phyloP scores from a whole-genome alignment of 1,284 basidiomycete genomes.

The Naganishia liquefaciens region DNA sequence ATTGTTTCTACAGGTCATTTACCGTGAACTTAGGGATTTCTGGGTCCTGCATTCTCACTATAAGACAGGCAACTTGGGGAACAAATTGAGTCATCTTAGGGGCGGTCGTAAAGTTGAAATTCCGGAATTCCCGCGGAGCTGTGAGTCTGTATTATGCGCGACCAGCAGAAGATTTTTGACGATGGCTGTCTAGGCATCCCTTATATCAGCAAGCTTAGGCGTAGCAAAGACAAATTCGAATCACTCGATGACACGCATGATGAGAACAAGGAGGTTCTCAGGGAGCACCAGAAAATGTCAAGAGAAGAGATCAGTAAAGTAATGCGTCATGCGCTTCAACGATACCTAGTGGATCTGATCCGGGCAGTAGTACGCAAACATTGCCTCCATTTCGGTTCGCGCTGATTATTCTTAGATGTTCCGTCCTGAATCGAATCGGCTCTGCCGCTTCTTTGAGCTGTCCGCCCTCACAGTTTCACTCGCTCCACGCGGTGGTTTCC shows the following conservation, averaged over 20 bases:
- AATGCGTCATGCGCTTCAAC: slow-evolving; percentile 79
- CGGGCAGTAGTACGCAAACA: slow-evolving; percentile 71
- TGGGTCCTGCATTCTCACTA: slow-evolving; percentile 89
- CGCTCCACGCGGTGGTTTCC: slow-evolving; percentile 75
- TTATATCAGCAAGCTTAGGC: slow-evolving; percentile 67
- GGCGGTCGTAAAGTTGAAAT: slow-evolving; percentile 68
- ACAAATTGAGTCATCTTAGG: slow-evolving; percentile 57
- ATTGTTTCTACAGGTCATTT: slow-evolving; percentile 65
- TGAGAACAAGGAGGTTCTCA: slow-evolving; percentile 42
- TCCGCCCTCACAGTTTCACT: slow-evolving; percentile 83
- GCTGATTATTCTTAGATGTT: slow-evolving; percentile 71
- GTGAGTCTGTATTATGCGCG: slow-evolving; percentile 43
- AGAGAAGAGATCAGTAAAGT: slow-evolving; percentile 73
- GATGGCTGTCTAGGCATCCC: slow-evolving; percentile 64
- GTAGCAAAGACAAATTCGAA: slow-evolving; percentile 24
- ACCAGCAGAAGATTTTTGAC: background rate
- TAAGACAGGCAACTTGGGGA: slow-evolving; percentile 72
- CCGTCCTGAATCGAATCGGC: slow-evolving; percentile 85
- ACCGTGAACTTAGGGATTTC: slow-evolving; percentile 92
- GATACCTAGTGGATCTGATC: slow-evolving; percentile 85
- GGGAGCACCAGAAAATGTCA: slow-evolving; percentile 58
- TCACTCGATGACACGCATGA: slow-evolving; percentile 9
- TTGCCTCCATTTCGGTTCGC: background rate
- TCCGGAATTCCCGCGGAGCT: slow-evolving; percentile 87
- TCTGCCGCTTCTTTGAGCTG: slow-evolving; percentile 93